Evolutionary conservation across 78 protist genomes (phyloP).

Genomic region (Dictyostelium capitatum): DNA sequence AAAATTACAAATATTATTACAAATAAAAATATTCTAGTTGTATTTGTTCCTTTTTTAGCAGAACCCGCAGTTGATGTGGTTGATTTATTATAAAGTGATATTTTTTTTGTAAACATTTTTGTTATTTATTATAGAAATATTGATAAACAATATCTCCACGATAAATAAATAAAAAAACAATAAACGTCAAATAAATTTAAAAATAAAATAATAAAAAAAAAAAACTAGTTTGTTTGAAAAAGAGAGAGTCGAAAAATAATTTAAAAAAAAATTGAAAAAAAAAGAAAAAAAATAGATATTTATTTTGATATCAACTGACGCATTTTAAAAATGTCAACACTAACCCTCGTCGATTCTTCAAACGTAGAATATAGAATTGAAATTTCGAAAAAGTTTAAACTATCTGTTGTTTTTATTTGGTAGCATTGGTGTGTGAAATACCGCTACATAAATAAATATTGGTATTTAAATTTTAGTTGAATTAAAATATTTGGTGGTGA

Average conservation of each 20-base stretch:
- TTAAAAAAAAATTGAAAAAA: not conserved
- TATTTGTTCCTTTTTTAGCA: not conserved
- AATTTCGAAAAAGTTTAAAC: too few relatives aligned
- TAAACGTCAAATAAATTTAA: not conserved
- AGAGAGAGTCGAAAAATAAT: not conserved
- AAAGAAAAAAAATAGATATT: not conserved
- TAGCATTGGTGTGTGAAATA: too few relatives aligned
- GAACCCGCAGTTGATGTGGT: not conserved
- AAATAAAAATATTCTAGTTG: constrained; percentile 5
- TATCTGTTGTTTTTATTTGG: too few relatives aligned
- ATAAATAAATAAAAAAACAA: not conserved
- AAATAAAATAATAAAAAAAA: not conserved
- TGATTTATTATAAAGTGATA: constrained; percentile 3
- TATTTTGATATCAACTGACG: too few relatives aligned
- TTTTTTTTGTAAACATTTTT: constrained; percentile 1
- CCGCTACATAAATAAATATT: too few relatives aligned
- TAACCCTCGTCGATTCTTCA: too few relatives aligned
- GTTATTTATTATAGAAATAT: not conserved
- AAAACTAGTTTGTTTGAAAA: not conserved
- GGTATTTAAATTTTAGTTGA: too few relatives aligned
- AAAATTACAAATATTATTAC: not conserved
- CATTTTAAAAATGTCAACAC: too few relatives aligned
- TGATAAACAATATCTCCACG: not conserved
- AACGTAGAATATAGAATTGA: too few relatives aligned
- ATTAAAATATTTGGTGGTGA: too few relatives aligned